Conservation (phyloP, 495 filamentous ascomycete species). For the Talaromyces nanjingensis region DNA sequence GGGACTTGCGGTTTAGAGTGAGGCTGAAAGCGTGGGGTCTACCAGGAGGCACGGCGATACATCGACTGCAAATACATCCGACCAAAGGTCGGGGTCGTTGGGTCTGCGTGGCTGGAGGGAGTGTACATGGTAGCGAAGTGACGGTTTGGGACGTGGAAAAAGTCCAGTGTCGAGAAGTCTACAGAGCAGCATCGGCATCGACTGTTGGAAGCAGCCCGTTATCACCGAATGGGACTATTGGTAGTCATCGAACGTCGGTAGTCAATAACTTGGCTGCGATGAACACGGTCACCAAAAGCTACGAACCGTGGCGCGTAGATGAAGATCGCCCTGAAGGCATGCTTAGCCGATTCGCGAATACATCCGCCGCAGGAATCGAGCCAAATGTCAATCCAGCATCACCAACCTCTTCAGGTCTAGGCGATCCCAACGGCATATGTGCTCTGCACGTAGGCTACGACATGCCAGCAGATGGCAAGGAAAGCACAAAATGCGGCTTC, state of each 20-base stretch:
- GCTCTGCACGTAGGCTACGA: slow-evolving; percentile 47
- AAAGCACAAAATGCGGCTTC: slow-evolving; percentile 48
- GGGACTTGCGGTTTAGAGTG: slow-evolving; percentile 91
- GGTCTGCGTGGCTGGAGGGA: slow-evolving; percentile 83
- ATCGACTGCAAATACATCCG: slow-evolving; percentile 71
- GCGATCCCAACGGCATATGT: slow-evolving; percentile 53
- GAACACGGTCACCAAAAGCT: slow-evolving; percentile 55
- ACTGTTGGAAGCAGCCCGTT: not conserved
- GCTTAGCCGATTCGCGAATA: slow-evolving; percentile 78
- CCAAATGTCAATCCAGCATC: slow-evolving; percentile 24
- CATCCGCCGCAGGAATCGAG: slow-evolving; percentile 41
- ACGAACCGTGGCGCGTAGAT: slow-evolving; percentile 84
- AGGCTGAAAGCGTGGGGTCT: slow-evolving; percentile 86
- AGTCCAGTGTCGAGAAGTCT: slow-evolving; percentile 80
- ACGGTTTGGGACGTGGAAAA: slow-evolving; percentile 96
- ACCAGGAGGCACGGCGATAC: slow-evolving; percentile 72
- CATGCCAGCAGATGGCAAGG: slow-evolving; percentile 34
- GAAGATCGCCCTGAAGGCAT: slow-evolving; percentile 84
- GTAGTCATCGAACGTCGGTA: slow-evolving; percentile 12
- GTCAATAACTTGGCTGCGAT: slow-evolving; percentile 35
- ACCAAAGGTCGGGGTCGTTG: slow-evolving; percentile 67
- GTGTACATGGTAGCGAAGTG: slow-evolving; percentile 76
- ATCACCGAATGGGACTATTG: not conserved
- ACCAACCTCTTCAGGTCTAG: slow-evolving; percentile 22
- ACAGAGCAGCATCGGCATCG: slow-evolving; percentile 47